phyloP scores from a whole-genome alignment of 495 filamentous ascomycete species.

The Bacidia gigantensis region DNA sequence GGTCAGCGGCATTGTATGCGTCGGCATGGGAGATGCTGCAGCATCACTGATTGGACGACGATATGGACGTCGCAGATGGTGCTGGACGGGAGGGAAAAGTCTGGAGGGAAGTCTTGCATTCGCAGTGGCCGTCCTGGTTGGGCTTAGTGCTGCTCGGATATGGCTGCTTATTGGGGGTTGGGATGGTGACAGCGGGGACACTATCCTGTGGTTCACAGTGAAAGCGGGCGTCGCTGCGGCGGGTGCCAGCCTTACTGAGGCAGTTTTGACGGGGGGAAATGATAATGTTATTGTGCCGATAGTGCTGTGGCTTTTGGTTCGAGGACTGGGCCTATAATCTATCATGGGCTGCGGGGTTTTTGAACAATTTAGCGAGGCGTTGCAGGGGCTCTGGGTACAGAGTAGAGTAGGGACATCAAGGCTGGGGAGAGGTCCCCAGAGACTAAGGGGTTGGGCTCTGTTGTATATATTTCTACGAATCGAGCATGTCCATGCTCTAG shows the following conservation, averaged over 20 bases:
- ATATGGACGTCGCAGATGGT: constrained; percentile 79
- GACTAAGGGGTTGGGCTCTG: background rate
- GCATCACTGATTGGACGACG: constrained; percentile 86
- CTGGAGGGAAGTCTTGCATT: constrained; percentile 86
- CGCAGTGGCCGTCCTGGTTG: constrained; percentile 58
- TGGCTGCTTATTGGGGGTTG: constrained; percentile 71
- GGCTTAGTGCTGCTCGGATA: constrained; percentile 52
- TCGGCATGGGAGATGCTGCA: constrained; percentile 89
- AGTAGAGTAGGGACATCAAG: too few relatives aligned
- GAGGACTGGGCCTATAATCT: constrained; percentile 55
- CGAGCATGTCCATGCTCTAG: too few relatives aligned
- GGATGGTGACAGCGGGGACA: constrained; percentile 26
- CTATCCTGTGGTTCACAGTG: constrained; percentile 31
- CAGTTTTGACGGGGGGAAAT: constrained; percentile 91
- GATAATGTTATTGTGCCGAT: constrained; percentile 98
- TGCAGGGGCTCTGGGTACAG: background rate
- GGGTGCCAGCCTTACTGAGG: constrained; percentile 83
- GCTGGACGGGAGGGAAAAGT: constrained; percentile 93
- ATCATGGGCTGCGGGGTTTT: background rate
- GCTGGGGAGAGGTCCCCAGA: background rate
- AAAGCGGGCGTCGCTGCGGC: constrained; percentile 58
- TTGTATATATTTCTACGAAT: background rate
- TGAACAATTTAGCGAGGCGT: constrained; percentile 13
- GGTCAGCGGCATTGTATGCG: constrained; percentile 81
- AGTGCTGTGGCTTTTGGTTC: constrained; percentile 79